phyloP scores from a whole-genome alignment of 2,329 filamentous ascomycete genomes.

The Fusarium citri region DNA sequence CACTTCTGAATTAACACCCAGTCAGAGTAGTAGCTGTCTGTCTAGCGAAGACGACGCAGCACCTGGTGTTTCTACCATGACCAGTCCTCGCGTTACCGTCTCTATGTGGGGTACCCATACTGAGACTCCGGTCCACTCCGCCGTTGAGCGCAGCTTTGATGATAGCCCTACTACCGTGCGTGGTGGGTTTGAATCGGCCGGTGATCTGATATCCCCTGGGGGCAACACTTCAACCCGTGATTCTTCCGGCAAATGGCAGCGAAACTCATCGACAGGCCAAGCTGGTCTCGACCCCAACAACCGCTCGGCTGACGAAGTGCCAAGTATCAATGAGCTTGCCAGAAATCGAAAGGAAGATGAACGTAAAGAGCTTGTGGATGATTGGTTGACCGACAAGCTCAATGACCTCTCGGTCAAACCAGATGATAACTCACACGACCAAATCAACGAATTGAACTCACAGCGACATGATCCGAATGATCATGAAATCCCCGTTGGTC shows the following conservation, averaged over 20 bases:
- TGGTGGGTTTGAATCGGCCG: constrained; percentile 53
- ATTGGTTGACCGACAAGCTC: constrained; percentile 60
- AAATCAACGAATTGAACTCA: constrained; percentile 40
- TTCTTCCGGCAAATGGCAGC: constrained; percentile 56
- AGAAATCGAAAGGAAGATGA: constrained; percentile 56
- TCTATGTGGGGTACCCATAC: constrained; percentile 65
- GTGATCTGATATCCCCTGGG: constrained; percentile 53
- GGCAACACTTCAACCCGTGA: constrained; percentile 51
- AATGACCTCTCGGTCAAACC: constrained; percentile 46
- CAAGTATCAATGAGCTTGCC: constrained; percentile 63
- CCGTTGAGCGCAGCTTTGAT: constrained; percentile 56
- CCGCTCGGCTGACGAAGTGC: constrained; percentile 57
- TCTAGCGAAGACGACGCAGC: constrained; percentile 64
- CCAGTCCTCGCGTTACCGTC: constrained; percentile 67
- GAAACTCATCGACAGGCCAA: constrained; percentile 54
- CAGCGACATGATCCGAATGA: constrained; percentile 49
- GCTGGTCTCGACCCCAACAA: constrained; percentile 61
- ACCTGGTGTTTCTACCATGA: constrained; percentile 55
- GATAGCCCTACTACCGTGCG: constrained; percentile 53
- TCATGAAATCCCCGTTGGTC: constrained; percentile 57
- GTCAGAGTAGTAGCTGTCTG: constrained; percentile 60
- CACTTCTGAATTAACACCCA: constrained; percentile 60
- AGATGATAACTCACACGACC: constrained; percentile 38
- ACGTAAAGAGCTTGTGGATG: constrained; percentile 62
- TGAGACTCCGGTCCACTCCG: constrained; percentile 51